These are phyloP conservation scores for Trichophyton schoenleinii DNA, from an alignment of 2,329 filamentous ascomycete species.

Conservation along the genomic window DNA sequence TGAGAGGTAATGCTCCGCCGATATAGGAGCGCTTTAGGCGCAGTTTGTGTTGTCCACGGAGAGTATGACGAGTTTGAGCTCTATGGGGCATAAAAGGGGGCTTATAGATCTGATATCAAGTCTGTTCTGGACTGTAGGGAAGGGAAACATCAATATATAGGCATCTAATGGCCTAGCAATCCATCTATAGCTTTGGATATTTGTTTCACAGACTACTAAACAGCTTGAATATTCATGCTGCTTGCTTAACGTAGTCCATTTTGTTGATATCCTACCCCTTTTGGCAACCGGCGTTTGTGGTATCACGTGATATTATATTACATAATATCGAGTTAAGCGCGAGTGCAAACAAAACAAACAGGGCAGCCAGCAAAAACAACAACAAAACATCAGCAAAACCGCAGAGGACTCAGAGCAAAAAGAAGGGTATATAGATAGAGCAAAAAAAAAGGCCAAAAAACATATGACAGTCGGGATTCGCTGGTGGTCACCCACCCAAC, in stretches of 20 bases:
- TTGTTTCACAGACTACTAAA: not conserved
- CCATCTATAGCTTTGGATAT: not conserved
- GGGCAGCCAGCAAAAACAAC: not conserved
- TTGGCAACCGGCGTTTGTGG: not conserved
- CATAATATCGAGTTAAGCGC: not conserved
- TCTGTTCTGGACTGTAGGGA: not conserved
- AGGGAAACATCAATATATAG: not conserved
- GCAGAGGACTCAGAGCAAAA: too few species aligned
- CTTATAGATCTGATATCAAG: not conserved
- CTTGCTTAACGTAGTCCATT: not conserved
- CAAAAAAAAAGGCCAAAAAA: too few species aligned
- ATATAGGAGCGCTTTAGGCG: not conserved
- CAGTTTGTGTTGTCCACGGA: not conserved
- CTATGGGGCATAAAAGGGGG: not conserved
- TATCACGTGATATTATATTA: not conserved
- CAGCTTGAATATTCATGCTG: not conserved
- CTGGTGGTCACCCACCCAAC: too few species aligned
- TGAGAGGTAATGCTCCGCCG: too few species aligned
- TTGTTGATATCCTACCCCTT: not conserved
- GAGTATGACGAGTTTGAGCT: not conserved
- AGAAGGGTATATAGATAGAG: too few species aligned
- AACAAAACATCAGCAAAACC: not conserved
- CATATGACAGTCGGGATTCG: too few species aligned
- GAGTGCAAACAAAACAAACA: not conserved
- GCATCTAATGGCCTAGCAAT: not conserved